Evolutionary conservation across 805 yeast genomes (phyloP), one percentile per base, ranked within the genome.

Genomic region (Teunomyces stri): DNA sequence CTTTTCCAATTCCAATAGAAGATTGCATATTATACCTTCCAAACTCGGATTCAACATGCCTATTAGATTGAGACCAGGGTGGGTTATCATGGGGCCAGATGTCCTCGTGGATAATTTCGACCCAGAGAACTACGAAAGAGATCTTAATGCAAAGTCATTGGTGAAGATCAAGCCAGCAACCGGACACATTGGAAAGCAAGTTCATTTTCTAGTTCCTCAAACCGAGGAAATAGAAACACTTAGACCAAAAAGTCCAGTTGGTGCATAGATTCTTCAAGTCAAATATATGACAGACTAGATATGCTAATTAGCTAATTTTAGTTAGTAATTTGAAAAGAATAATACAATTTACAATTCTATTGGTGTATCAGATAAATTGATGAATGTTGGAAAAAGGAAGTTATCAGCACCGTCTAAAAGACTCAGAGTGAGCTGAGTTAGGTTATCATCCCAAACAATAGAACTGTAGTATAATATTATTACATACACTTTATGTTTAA

Each of bases 51-150:
- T 73, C 51, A 78, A 84, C 33, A 78, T 77, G 30, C 85, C 87
- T 28, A 79, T 86, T 15, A 77, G 75, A 52, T 63, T 80, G 50
- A 80, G 97, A 59, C 84, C 82, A 7, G 98, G 98, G 4, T 91
- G 98, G 98, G 94, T 89, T 3, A 79, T 90, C 7, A 72, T 88
- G 76, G 78, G 90, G 56, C 97, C 97, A 0, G 96, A 90, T 65
- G 81, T 86, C 3, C 64, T 89, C 54, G 59, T 89, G 27, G 80
- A 88, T 61, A 89, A 88, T 60, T 88, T 91, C 50, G 56, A 61
- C 41, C 69, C 72, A 0, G 44, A 37, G 5, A 54, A 54, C 25
- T 72, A 69, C 54, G 63, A 60, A 42, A 52, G 60, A 42, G 71
- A 70, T 36, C 49, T 72, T 31, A 54, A 59, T 43, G 44, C 59